phyloP scores from a whole-genome alignment of 73 alveolate species.

The Tetrahymena malaccensis region DNA sequence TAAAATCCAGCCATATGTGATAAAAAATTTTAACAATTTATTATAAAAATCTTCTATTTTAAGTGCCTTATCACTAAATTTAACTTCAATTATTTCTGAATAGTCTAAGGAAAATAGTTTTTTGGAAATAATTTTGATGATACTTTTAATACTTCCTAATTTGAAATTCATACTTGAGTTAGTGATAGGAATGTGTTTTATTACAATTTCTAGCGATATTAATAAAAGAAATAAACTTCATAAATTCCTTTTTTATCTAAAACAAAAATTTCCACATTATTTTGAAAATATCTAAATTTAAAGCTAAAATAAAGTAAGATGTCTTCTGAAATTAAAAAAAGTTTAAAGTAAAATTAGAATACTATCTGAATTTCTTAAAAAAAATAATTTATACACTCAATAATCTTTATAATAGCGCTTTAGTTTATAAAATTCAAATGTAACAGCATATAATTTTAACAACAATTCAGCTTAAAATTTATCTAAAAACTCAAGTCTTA shows the following conservation, averaged over 20 bases:
- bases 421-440: no score
- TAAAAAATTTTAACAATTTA: neutral
- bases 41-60: neutral
- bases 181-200: neutral
- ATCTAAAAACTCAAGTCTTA: no score
- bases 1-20: neutral
- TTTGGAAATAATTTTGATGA: neutral
- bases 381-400: no score
- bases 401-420: no score
- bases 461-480: no score
- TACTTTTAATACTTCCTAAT: neutral
- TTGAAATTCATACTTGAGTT: neutral
- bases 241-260: neutral
- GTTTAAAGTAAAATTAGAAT: neutral
- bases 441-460: no score
- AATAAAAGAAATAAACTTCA: neutral
- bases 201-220: neutral
- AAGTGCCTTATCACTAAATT: neutral
- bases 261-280: neutral
- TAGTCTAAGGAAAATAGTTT: no score
- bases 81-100: neutral
- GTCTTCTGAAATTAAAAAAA: neutral
- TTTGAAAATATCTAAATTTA: neutral
- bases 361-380: no score
- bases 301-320: no score